Evolutionary conservation across 345 rosid species (phyloP).

Genomic region (Eucalyptus marginata): DNA sequence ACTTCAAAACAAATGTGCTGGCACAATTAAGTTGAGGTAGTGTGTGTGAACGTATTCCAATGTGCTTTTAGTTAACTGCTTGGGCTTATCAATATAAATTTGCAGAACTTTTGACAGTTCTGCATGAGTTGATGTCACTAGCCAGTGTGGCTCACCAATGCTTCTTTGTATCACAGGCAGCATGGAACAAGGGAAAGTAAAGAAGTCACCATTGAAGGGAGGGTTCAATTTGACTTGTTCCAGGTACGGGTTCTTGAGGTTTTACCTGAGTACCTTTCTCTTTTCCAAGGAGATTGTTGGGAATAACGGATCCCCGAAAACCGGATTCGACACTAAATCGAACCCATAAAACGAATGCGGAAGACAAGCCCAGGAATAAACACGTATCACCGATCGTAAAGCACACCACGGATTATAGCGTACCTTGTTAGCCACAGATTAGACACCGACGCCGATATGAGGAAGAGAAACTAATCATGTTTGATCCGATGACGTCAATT

Average conservation of each 20-base stretch:
- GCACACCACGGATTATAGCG: no score
- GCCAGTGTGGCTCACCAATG: background rate
- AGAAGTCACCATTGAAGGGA: slow-evolving; percentile 91
- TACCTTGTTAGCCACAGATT: no score
- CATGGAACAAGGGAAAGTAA: slow-evolving; percentile 90
- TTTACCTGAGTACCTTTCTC: background rate
- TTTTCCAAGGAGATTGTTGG: background rate
- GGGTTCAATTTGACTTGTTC: slow-evolving; percentile 94
- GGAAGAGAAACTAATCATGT: no score
- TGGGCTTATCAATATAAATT: background rate
- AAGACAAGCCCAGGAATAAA: no score
- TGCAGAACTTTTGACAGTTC: background rate
- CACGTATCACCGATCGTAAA: no score
- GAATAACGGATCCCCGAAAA: no score
- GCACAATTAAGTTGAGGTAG: background rate
- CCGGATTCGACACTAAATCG: no score
- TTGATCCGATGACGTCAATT: no score
- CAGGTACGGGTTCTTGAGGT: slow-evolving; percentile 46
- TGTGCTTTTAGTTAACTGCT: background rate
- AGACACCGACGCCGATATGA: no score
- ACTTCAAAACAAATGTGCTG: background rate
- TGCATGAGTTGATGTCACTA: background rate
- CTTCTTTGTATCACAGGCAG: slow-evolving; percentile 45
- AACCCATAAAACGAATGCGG: no score
- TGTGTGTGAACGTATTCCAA: background rate